Evolutionary conservation across 2,329 filamentous ascomycete genomes (phyloP).

Genomic region (Stagonosporopsis rhizophila): DNA sequence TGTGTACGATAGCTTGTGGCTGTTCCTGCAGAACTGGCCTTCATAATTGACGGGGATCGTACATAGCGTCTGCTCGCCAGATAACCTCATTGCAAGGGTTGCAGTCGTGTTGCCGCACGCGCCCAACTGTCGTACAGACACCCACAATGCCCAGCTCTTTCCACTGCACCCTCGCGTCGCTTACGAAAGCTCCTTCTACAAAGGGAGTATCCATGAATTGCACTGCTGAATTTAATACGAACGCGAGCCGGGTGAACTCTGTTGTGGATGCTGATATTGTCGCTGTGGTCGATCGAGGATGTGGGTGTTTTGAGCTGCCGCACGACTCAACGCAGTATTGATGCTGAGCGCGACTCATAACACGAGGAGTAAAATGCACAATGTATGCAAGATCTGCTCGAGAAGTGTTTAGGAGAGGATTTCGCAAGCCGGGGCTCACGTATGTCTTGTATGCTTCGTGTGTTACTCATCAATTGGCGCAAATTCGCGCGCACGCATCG

Average conservation of each 20-base stretch:
- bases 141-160: slow-evolving; percentile 12
- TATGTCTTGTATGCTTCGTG: slow-evolving; percentile 2
- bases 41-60: slow-evolving; percentile 12
- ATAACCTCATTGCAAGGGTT: slow-evolving; percentile 25
- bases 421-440: neutral
- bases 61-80: slow-evolving; percentile 8
- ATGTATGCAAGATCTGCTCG: neutral
- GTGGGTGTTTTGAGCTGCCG: neutral
- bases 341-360: neutral
- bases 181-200: slow-evolving; percentile 10
- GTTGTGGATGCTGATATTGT: neutral
- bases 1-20: neutral
- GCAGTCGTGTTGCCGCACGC: slow-evolving; percentile 17
- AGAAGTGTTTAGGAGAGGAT: neutral
- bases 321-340: neutral
- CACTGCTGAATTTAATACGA: neutral
- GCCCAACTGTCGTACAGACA: slow-evolving; percentile 10
- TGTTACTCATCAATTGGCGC: slow-evolving; percentile 18
- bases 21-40: neutral
- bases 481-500: slow-evolving; percentile 9
- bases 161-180: neutral
- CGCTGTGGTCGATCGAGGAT: neutral
- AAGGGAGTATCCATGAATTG: neutral
- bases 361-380: neutral
- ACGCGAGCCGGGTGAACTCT: neutral